Conservation (phyloP, 2,329 filamentous ascomycete species). For the Mycosphaerelloides madeirae region DNA sequence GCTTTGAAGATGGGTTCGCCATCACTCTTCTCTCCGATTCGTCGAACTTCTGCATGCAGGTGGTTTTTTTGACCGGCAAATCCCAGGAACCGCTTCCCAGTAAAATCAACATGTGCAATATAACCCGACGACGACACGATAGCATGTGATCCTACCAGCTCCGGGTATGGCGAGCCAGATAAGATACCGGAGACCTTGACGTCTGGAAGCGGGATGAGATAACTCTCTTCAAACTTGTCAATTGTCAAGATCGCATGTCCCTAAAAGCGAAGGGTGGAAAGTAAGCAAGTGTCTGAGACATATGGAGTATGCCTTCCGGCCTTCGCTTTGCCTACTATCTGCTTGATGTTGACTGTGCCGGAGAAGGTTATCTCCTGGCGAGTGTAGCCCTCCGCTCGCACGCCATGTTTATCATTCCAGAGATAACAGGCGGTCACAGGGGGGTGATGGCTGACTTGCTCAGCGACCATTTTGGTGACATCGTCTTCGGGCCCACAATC, state of each 20-base stretch:
- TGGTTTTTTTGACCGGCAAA: slow-evolving; percentile 40
- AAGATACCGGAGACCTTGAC: slow-evolving; percentile 45
- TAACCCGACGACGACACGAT: slow-evolving; percentile 41
- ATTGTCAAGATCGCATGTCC: slow-evolving; percentile 43
- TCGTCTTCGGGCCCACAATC: slow-evolving; percentile 34
- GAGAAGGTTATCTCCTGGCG: slow-evolving; percentile 45
- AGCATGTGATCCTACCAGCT: slow-evolving; percentile 39
- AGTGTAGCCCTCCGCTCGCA: slow-evolving; percentile 44
- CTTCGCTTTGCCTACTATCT: too few relatives aligned
- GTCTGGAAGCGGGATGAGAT: slow-evolving; percentile 42
- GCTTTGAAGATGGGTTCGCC: slow-evolving; percentile 32
- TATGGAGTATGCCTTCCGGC: too few relatives aligned
- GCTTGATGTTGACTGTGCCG: slow-evolving; percentile 43
- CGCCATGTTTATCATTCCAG: slow-evolving; percentile 42
- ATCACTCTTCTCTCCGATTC: slow-evolving; percentile 28
- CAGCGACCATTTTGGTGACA: slow-evolving; percentile 39
- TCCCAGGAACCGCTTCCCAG: slow-evolving; percentile 39
- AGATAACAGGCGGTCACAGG: slow-evolving; percentile 46
- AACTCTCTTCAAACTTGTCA: slow-evolving; percentile 42
- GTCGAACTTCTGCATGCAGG: slow-evolving; percentile 36
- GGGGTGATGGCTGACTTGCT: slow-evolving; percentile 46
- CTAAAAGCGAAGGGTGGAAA: too few relatives aligned
- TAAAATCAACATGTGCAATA: slow-evolving; percentile 41
- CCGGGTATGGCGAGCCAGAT: slow-evolving; percentile 42
- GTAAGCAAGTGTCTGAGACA: too few relatives aligned